Conservation (phyloP, 352 stramenopile species). For the Bremia lactucae region DNA sequence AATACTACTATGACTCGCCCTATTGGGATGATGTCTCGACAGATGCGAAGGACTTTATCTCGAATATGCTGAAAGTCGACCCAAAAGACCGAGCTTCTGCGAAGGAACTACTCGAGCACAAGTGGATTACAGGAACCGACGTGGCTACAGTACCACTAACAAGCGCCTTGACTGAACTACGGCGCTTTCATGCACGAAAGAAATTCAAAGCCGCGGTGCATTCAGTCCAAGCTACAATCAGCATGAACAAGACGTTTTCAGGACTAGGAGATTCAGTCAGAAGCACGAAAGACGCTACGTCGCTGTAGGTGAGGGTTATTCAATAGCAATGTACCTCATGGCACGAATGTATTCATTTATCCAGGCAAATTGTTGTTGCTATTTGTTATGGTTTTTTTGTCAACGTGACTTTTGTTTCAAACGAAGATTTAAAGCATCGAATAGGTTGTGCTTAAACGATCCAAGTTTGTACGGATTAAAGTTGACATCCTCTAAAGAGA, state of each 20-base stretch:
- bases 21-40: conserved; percentile 86
- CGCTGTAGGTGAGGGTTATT: conserved; percentile 23
- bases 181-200: conserved; percentile 69
- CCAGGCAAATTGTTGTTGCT: conserved; percentile 13
- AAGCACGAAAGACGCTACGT: conserved; percentile 29
- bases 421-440: conserved; percentile 39
- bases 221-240: conserved; percentile 69
- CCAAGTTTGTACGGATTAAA: conserved; percentile 68
- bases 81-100: conserved; percentile 59
- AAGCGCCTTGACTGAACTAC: conserved; percentile 63
- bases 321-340: not conserved
- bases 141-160: conserved; percentile 63
- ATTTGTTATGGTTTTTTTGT: conserved; percentile 14
- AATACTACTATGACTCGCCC: conserved; percentile 81
- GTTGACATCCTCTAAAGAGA: conserved; percentile 60
- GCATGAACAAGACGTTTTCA: conserved; percentile 65
- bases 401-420: too few species aligned
- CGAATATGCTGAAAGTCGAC: conserved; percentile 73
- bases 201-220: conserved; percentile 80
- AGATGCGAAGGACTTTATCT: conserved; percentile 86
- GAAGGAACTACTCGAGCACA: conserved; percentile 49
- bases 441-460: conserved; percentile 44
- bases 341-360: not conserved
- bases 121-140: conserved; percentile 63
- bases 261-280: conserved; percentile 16